A percentile compares a stretch with the other conserved stretches of the same genome.
Evolutionary conservation across 2,329 filamentous ascomycete species (phyloP).

Genomic region (Nannizziopsis barbatae): DNA sequence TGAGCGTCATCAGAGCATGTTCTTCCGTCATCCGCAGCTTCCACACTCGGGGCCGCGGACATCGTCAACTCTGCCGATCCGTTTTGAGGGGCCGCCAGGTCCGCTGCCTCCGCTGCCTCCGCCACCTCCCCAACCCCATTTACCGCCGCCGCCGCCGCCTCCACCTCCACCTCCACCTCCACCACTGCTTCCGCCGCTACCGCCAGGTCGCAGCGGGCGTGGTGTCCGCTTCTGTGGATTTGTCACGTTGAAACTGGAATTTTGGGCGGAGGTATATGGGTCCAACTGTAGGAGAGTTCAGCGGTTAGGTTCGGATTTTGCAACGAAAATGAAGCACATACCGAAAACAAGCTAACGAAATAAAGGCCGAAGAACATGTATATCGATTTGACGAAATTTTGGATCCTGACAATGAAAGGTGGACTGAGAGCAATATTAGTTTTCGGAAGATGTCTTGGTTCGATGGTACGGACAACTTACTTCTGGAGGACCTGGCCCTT

Average conservation of each 20-base stretch:
- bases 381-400: conserved; percentile 31
- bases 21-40: conserved; percentile 28
- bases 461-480: conserved; percentile 18
- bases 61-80: conserved; percentile 39
- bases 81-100: conserved; percentile 21
- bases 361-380: conserved; percentile 42
- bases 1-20: neutral
- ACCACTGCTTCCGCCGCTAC: conserved; percentile 20
- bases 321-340: conserved; percentile 21
- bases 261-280: conserved; percentile 36
- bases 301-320: conserved; percentile 5
- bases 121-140: conserved; percentile 16
- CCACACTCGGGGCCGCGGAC: conserved; percentile 39
- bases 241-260: conserved; percentile 36
- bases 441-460: neutral
- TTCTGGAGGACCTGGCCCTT: conserved; percentile 30
- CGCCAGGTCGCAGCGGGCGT: conserved; percentile 12
- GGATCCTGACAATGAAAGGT: conserved; percentile 35
- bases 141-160: conserved; percentile 15
- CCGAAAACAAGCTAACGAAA: conserved; percentile 39
- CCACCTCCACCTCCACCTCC: conserved; percentile 13
- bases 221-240: conserved; percentile 22
- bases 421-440: conserved; percentile 25
- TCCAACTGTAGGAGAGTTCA: conserved; percentile 29
- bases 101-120: conserved; percentile 25